Base-by-base conservation (phyloP, 768 basidiomycete genomes). In the Podaxis sp. region DNA sequence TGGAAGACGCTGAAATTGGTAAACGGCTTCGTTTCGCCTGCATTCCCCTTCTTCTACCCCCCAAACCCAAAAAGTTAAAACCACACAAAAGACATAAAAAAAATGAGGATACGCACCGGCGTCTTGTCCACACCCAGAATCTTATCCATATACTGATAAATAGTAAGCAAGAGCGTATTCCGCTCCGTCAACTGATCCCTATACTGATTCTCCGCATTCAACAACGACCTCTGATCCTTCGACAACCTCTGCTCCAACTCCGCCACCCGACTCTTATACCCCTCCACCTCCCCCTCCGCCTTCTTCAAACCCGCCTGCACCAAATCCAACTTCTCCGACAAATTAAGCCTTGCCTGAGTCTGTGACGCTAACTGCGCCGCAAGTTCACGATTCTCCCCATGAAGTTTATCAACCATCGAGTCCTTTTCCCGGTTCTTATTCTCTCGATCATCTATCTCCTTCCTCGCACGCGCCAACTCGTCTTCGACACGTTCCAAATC, bases 121-220 rank as follows among this genome's bases (percentile, higher is more conserved):
- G 89, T 90, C 80, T 89, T 93, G 71, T 95, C 92, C 22, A 93
- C 88, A 0, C 95, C 95, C 17, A 96, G 80, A 67, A 97, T 94
- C 79, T 90, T 92, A 68, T 97, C 96, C 82, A 96, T 84, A 71
- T 96, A 95, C 75, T 97, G 95, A 73, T 94, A 97, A 28, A 97
- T 92, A 7, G 93, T 94, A 68, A 97, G 78, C 58, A 98, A 77
- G 33, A 98, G 80, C 26, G 94, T 95, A 72, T 95, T 97, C 61
- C 95, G 81, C 79, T 98, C 96, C 17, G 93, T 95, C 38, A 96
- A 74, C 76, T 98, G 96, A 75, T 96, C 93, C 28, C 95, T 82
- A 71, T 92, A 95, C 74, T 93, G 89, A 59, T 77, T 84, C 74
- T 96, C 95, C 2, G 88, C 86, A 24, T 76, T 73, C 65, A 93